These are phyloP conservation scores for Lentithecium fluviatile DNA, from an alignment of 495 filamentous ascomycete species.

Conservation along the genomic window DNA sequence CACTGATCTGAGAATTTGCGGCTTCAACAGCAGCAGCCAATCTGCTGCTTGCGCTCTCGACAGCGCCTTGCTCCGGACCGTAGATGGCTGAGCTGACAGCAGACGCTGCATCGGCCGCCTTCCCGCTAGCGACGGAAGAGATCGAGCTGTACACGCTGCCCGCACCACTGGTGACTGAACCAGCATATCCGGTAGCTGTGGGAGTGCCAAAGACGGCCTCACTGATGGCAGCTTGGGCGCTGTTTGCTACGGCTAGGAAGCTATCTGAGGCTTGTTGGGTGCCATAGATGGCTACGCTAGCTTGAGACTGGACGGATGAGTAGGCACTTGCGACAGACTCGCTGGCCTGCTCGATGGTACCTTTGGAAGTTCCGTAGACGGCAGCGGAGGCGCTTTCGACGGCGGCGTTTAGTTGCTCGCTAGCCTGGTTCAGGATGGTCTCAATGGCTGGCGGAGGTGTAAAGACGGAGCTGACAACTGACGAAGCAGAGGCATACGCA, in stretches of 20 bases:
- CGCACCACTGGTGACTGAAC: slow-evolving; percentile 44
- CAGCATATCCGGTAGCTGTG: slow-evolving; percentile 45
- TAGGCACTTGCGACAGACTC: slow-evolving; percentile 53
- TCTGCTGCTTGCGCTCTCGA: slow-evolving; percentile 55
- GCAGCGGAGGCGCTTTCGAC: slow-evolving; percentile 61
- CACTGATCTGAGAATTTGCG: slow-evolving; percentile 50
- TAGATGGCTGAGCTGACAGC: slow-evolving; percentile 41
- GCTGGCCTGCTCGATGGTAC: slow-evolving; percentile 54
- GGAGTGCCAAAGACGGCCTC: slow-evolving; percentile 57
- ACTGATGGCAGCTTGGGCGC: slow-evolving; percentile 51
- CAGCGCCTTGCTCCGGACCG: slow-evolving; percentile 52
- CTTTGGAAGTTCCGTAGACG: slow-evolving; percentile 59
- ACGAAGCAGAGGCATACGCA: slow-evolving; percentile 59
- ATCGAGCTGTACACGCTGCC: slow-evolving; percentile 41
- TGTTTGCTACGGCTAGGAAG: slow-evolving; percentile 52
- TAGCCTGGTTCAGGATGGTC: slow-evolving; percentile 56
- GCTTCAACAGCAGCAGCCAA: slow-evolving; percentile 51
- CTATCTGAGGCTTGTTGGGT: slow-evolving; percentile 51
- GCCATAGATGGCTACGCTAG: slow-evolving; percentile 59
- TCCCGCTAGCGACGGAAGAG: slow-evolving; percentile 44
- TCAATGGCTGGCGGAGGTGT: slow-evolving; percentile 61
- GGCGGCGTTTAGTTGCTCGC: slow-evolving; percentile 56
- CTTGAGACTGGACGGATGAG: slow-evolving; percentile 49
- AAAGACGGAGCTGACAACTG: slow-evolving; percentile 51
- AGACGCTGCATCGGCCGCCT: slow-evolving; percentile 38